phyloP scores from a whole-genome alignment of 345 rosid genomes.

The Syzygium grande region DNA sequence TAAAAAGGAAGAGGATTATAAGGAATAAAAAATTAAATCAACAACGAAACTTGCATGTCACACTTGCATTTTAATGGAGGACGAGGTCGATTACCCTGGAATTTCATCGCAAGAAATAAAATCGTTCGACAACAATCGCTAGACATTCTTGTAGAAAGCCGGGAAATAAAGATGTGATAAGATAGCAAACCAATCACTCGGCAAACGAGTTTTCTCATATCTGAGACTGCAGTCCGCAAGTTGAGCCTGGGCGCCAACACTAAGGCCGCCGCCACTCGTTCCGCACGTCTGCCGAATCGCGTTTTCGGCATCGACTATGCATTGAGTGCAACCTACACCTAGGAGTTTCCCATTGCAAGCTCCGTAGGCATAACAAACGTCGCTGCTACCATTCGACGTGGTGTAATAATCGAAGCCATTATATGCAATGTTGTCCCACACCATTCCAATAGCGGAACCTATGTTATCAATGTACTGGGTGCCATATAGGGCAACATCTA shows the following conservation, averaged over 20 bases:
- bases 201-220: background rate
- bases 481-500: too few relatives aligned
- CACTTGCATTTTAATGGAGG: too few relatives aligned
- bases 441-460: background rate
- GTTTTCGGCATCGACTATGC: background rate
- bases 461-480: background rate
- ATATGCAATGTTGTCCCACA: background rate
- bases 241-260: background rate
- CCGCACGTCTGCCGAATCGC: background rate
- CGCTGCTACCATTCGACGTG: background rate
- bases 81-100: too few relatives aligned
- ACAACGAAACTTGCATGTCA: background rate
- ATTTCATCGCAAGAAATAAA: too few relatives aligned
- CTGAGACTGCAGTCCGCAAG: background rate
- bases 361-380: background rate
- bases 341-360: background rate
- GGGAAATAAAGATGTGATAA: background rate
- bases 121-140: too few relatives aligned
- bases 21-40: background rate
- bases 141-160: background rate
- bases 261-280: background rate
- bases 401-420: background rate
- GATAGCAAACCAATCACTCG: background rate
- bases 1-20: background rate
- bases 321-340: background rate